Evolutionary conservation across 495 filamentous ascomycete genomes (phyloP), one percentile per base, ranked within the genome.

Genomic region (Melanomma pulvis-pyrius): DNA sequence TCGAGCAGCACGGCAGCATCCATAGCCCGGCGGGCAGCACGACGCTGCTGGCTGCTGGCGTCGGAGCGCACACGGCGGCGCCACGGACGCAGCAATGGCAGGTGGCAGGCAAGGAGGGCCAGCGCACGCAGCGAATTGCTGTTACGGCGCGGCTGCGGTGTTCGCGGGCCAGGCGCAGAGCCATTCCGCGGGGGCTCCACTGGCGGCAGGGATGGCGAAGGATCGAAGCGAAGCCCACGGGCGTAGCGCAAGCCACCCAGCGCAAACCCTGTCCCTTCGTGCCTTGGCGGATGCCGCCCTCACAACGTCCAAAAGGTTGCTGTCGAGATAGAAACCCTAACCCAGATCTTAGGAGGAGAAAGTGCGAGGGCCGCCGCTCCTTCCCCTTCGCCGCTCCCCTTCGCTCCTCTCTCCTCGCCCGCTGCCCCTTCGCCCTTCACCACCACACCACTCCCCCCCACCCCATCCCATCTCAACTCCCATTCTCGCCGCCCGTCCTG

Each of bases 21-120:
- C 2, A 3, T 4, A 13, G 22, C 26, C 6, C 48, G n/a, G 48
- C 48, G n/a, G 17, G 6, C 7, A 13, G 48, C 48, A 25, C 48
- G 48, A 9, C 48, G 22, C 48, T 7, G 52, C 32, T 32, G 52
- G 2, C 1, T 3, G 52, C n/a, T 6, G 39, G 13, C 39, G 39
- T 11, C 9, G 52, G 21, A 22, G 52, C 25, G 1, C 13, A 26
- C 50, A 29, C 13, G 30, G 54, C 30, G 54, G 54, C 54, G 30
- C 32, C 54, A 41, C 32, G 22, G 32, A 39, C 28, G 30, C 53
- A 39, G 41, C 58, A 22, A 28, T 39, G 59, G 56, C 56, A 48
- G 56, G 39, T 59, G 56, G 54, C 54, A 58, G 54, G 54, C 54
- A 58, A 58, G 54, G 54, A 44, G 21, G 29, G 54, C 22, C 32